Conservation (phyloP, 2,329 filamentous ascomycete species). For the Fusarium sp. region DNA sequence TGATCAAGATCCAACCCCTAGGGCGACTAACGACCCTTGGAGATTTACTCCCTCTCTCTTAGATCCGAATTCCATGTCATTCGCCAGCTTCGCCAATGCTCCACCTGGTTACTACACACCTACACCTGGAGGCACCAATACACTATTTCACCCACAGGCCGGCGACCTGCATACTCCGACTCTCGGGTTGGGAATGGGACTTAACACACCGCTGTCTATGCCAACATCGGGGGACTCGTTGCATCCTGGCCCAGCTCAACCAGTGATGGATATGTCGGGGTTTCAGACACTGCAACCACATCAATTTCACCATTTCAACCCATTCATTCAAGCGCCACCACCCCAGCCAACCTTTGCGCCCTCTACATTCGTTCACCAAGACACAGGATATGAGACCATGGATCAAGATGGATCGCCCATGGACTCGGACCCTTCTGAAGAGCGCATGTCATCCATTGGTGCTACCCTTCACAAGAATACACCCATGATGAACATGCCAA, state of each 20-base stretch:
- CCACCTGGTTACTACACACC: constrained; percentile 87
- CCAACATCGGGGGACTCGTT: constrained; percentile 72
- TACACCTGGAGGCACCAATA: constrained; percentile 81
- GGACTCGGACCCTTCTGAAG: constrained; percentile 60
- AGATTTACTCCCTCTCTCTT: constrained; percentile 88
- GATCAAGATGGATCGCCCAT: constrained; percentile 77
- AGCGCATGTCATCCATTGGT: constrained; percentile 64
- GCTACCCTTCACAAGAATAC: constrained; percentile 68
- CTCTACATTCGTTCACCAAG: constrained; percentile 81
- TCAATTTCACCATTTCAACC: constrained; percentile 72
- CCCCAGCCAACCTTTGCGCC: constrained; percentile 73
- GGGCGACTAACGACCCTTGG: constrained; percentile 82
- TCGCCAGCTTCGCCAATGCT: constrained; percentile 80
- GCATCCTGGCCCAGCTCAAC: constrained; percentile 60
- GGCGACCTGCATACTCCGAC: constrained; percentile 88
- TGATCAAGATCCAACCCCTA: constrained; percentile 84
- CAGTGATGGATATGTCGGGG: constrained; percentile 69
- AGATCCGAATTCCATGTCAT: constrained; percentile 84
- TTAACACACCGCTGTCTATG: constrained; percentile 84
- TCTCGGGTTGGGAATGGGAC: constrained; percentile 75
- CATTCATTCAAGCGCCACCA: constrained; percentile 71
- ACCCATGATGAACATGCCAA: constrained; percentile 66
- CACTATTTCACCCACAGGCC: constrained; percentile 82
- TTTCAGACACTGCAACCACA: constrained; percentile 71
- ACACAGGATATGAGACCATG: constrained; percentile 82